Conservation (phyloP, 495 filamentous ascomycete genomes). For the Pseudomonodictys pantanalensis region DNA sequence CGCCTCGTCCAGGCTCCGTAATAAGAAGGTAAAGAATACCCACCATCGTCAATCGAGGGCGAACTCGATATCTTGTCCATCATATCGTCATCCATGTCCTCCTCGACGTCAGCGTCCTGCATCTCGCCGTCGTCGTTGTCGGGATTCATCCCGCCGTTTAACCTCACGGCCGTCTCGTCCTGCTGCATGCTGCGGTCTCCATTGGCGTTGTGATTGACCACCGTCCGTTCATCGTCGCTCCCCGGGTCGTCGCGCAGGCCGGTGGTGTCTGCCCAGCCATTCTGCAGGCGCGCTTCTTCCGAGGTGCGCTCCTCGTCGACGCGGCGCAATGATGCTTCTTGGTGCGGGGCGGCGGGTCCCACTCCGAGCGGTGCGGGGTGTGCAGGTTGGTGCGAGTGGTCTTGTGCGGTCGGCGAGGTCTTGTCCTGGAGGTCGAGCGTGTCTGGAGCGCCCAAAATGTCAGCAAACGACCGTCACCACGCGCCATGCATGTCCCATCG, state of each 20-base stretch:
- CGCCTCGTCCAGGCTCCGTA: constrained; percentile 34
- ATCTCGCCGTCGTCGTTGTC: constrained; percentile 49
- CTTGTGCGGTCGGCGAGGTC: constrained; percentile 76
- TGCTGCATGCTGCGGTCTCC: constrained; percentile 23
- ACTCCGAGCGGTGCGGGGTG: constrained; percentile 50
- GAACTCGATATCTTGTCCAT: constrained; percentile 98
- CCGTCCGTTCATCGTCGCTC: constrained; percentile 34
- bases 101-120: constrained; percentile 61
- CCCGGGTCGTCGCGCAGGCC: constrained; percentile 47
- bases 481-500: constrained; percentile 32
- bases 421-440: constrained; percentile 92
- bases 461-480: constrained; percentile 22
- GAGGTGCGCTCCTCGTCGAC: constrained; percentile 67
- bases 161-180: constrained; percentile 26
- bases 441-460: constrained; percentile 54
- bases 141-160: constrained; percentile 28
- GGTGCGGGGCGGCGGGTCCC: constrained; percentile 73
- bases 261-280: constrained; percentile 51
- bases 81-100: constrained; percentile 79
- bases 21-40: constrained; percentile 48
- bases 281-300: constrained; percentile 55
- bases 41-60: constrained; percentile 98
- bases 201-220: constrained; percentile 29
- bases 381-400: constrained; percentile 59
- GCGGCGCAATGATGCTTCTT: constrained; percentile 76